Evolutionary conservation across 495 filamentous ascomycete species (phyloP).

Genomic region (Haplographium delicatum): DNA sequence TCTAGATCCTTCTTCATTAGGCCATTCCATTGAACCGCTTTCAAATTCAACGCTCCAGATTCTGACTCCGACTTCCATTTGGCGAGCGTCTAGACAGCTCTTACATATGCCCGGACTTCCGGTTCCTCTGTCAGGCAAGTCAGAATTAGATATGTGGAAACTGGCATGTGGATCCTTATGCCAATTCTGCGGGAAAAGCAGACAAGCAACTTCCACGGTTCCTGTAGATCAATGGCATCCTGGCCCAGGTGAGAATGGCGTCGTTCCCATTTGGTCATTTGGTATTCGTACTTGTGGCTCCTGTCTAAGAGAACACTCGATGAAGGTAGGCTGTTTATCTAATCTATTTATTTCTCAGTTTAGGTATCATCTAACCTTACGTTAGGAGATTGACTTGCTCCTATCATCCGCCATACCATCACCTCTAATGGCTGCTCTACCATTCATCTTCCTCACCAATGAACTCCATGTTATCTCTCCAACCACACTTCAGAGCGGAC

Average conservation of each 20-base stretch:
- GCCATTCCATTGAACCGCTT: constrained; percentile 23
- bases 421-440: constrained; percentile 53
- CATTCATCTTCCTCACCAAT: constrained; percentile 57
- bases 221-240: constrained; percentile 38
- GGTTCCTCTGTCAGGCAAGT: constrained; percentile 44
- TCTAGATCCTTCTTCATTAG: constrained; percentile 40
- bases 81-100: constrained; percentile 51
- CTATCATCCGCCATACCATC: constrained; percentile 53
- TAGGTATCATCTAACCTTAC: constrained; percentile 23
- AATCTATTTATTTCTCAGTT: constrained; percentile 9
- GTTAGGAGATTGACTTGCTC: constrained; percentile 60
- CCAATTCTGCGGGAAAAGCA: constrained; percentile 45
- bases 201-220: constrained; percentile 7
- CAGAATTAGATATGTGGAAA: constrained; percentile 61
- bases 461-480: constrained; percentile 51
- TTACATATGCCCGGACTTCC: constrained; percentile 50
- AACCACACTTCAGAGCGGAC: constrained; percentile 41
- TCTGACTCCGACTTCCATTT: constrained; percentile 50
- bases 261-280: constrained; percentile 61
- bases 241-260: constrained; percentile 46
- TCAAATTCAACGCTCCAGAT: constrained; percentile 22
- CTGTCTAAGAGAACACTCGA: constrained; percentile 51
- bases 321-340: constrained; percentile 47
- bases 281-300: constrained; percentile 52
- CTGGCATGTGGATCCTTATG: constrained; percentile 48